phyloP scores from a whole-genome alignment of 2,329 filamentous ascomycete genomes.

The Nothophaeocryptopus gaeumannii region DNA sequence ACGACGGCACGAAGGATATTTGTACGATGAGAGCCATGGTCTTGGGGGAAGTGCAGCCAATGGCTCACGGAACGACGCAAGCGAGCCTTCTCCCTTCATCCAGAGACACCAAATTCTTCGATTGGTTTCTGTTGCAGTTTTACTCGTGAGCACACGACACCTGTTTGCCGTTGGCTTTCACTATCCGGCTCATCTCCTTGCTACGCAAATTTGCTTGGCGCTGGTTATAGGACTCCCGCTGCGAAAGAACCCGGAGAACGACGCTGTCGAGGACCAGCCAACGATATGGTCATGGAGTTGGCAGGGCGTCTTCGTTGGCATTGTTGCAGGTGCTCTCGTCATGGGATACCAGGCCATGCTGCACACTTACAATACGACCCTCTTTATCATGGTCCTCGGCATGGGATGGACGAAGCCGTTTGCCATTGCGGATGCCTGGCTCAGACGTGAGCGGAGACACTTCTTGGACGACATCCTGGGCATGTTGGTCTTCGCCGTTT shows the following conservation, averaged over 20 bases:
- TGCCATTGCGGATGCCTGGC: background rate
- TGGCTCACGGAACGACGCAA: too few relatives aligned
- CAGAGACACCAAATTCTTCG: background rate
- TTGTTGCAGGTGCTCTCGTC: constrained; percentile 9
- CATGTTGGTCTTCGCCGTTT: constrained; percentile 5
- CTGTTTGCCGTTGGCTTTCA: constrained; percentile 17
- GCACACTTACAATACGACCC: constrained; percentile 12
- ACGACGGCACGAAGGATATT: too few relatives aligned
- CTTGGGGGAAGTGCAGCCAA: too few relatives aligned
- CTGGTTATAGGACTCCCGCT: background rate
- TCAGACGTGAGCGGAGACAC: background rate
- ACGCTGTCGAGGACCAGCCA: background rate
- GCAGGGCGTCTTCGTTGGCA: background rate
- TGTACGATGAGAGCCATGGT: too few relatives aligned
- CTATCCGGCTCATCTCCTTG: constrained; percentile 13
- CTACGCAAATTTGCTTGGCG: constrained; percentile 10
- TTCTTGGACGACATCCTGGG: background rate
- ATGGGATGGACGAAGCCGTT: constrained; percentile 5
- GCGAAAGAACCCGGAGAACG: background rate
- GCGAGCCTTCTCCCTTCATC: too few relatives aligned
- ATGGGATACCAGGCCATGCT: constrained; percentile 12
- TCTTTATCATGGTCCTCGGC: constrained; percentile 10
- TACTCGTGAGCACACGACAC: constrained; percentile 11
- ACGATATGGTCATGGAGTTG: background rate
- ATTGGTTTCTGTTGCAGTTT: constrained; percentile 3